phyloP scores from a whole-genome alignment of 768 basidiomycete genomes.

The Auricularia auricula-judae region DNA sequence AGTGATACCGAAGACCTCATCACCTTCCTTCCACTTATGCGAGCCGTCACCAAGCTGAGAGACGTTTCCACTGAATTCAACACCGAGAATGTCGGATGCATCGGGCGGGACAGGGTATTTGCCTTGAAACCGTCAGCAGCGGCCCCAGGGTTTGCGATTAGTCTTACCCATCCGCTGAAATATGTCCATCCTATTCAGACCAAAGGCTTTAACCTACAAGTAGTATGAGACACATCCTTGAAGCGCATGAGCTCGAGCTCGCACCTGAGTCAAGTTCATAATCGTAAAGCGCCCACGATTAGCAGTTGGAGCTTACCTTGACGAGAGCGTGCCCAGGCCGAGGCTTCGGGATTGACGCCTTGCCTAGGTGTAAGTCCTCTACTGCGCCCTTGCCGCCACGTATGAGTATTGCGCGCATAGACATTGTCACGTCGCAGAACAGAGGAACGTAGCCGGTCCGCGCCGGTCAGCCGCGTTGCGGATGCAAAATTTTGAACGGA shows the following conservation, averaged over 20 bases:
- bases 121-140: slow-evolving; percentile 11
- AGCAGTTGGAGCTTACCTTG: slow-evolving; percentile 34
- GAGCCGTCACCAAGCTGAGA: slow-evolving; percentile 18
- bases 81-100: slow-evolving; percentile 26
- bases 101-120: slow-evolving; percentile 26
- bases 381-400: slow-evolving; percentile 64
- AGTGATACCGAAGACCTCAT: slow-evolving; percentile 29
- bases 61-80: slow-evolving; percentile 28
- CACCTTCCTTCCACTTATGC: slow-evolving; percentile 19
- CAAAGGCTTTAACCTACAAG: slow-evolving; percentile 20
- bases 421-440: background rate
- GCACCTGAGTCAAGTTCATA: too few relatives aligned
- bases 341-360: slow-evolving; percentile 42
- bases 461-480: too few relatives aligned
- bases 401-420: slow-evolving; percentile 72
- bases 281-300: background rate
- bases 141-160: background rate
- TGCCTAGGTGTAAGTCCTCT: slow-evolving; percentile 71
- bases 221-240: background rate
- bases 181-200: slow-evolving; percentile 29
- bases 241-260: too few relatives aligned
- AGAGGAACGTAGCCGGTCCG: too few relatives aligned
- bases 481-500: too few relatives aligned
- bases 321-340: slow-evolving; percentile 56
- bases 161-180: slow-evolving; percentile 11